Evolutionary conservation across 495 filamentous ascomycete genomes (phyloP).

Genomic region (Pseudotulostoma volvatum): DNA sequence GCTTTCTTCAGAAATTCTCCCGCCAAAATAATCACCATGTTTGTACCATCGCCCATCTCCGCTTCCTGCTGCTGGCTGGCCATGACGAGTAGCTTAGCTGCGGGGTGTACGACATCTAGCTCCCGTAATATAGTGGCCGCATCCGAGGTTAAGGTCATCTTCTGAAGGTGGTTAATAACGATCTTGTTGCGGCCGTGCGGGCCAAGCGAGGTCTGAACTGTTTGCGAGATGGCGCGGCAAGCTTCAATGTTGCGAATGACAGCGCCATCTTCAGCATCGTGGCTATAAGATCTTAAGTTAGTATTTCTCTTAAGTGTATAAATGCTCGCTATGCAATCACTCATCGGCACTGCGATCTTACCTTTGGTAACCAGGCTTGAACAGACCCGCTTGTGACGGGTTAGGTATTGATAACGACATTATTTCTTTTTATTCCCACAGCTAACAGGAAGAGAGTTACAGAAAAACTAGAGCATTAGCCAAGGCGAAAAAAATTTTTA

Average conservation of each 20-base stretch:
- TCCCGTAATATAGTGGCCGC: constrained; percentile 95
- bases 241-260: constrained; percentile 98
- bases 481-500: no score
- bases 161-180: constrained; percentile 98
- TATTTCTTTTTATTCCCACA: no score
- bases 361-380: constrained; percentile 96
- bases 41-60: constrained; percentile 98
- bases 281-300: constrained; percentile 35
- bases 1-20: constrained; percentile 96
- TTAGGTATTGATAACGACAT: constrained; percentile 94
- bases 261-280: constrained; percentile 96
- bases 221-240: constrained; percentile 86
- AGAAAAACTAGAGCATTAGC: no score
- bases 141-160: constrained; percentile 98
- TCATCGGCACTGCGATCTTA: constrained; percentile 29
- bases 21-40: constrained; percentile 89
- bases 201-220: constrained; percentile 90
- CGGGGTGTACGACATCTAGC: constrained; percentile 95
- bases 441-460: no score
- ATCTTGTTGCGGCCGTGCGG: constrained; percentile 99
- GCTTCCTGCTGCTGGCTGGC: constrained; percentile 96
- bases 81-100: constrained; percentile 98
- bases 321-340: no score
- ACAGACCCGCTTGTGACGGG: constrained; percentile 82
- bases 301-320: not conserved